phyloP scores from a whole-genome alignment of 192 early-diverging fungal genomes.

The Coemansia sp. region DNA sequence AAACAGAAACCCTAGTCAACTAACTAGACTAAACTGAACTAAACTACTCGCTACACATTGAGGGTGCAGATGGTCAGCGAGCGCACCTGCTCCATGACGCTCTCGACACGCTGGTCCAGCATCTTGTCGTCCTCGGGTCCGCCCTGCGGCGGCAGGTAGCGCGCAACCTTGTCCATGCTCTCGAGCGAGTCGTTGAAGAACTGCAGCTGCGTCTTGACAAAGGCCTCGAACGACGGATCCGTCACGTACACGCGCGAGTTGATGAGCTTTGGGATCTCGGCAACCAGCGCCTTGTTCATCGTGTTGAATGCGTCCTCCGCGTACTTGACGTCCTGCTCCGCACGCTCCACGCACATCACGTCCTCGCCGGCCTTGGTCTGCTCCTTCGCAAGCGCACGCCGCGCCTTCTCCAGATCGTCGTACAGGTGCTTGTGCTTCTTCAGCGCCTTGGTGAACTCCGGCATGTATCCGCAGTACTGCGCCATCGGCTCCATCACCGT shows the following conservation, averaged over 20 bases:
- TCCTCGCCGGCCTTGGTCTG: conserved; percentile 82
- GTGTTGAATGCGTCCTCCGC: conserved; percentile 78
- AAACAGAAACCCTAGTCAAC: too few species aligned
- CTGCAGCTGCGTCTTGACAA: conserved; percentile 90
- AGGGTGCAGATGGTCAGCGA: conserved; percentile 89
- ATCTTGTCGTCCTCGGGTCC: conserved; percentile 55
- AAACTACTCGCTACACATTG: conserved; percentile 27
- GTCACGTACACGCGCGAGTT: conserved; percentile 85
- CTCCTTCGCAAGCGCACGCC: conserved; percentile 73
- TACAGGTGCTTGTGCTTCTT: conserved; percentile 85
- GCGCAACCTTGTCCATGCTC: conserved; percentile 66
- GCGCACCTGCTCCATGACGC: conserved; percentile 85
- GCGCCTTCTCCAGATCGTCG: conserved; percentile 84
- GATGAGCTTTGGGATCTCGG: conserved; percentile 89
- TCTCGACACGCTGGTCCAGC: conserved; percentile 75
- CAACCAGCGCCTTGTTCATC: conserved; percentile 77
- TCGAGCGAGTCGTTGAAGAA: conserved; percentile 84
- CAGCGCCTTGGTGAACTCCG: conserved; percentile 91
- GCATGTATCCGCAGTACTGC: conserved; percentile 81
- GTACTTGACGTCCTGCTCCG: conserved; percentile 77
- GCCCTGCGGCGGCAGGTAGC: conserved; percentile 61
- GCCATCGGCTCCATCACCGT: conserved; percentile 92
- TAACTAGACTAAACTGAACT: too few species aligned
- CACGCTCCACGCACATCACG: conserved; percentile 59
- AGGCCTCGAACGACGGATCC: conserved; percentile 94